Conservation (phyloP, 1,284 basidiomycete genomes). For the Kwoniella shivajii region DNA sequence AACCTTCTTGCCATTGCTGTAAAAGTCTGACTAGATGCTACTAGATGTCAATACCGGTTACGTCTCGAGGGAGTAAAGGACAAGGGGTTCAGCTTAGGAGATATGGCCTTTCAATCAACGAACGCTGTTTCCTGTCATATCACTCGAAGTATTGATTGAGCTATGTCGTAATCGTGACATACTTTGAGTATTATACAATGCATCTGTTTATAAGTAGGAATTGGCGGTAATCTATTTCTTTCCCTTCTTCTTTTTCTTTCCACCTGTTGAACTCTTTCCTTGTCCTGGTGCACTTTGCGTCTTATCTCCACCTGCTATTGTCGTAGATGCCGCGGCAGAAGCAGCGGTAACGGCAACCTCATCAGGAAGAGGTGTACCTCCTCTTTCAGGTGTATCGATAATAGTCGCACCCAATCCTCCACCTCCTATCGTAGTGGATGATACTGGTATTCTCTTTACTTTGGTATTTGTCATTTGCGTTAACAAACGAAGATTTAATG, state of each 20-base stretch:
- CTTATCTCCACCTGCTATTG: not conserved
- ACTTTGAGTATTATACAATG: not conserved
- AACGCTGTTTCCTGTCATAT: too few species aligned
- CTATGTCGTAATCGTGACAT: too few species aligned
- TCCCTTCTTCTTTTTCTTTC: slow-evolving; percentile 46
- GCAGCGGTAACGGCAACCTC: not conserved
- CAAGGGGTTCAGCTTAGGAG: too few species aligned
- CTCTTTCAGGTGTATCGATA: slow-evolving; percentile 16
- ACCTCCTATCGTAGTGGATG: slow-evolving; percentile 3
- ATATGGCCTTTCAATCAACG: too few species aligned
- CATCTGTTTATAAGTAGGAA: too few species aligned
- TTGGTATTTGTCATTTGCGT: slow-evolving; percentile 41
- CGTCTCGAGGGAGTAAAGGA: too few species aligned
- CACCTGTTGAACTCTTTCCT: not conserved
- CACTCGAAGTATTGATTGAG: too few species aligned
- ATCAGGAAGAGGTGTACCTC: slow-evolving; percentile 21
- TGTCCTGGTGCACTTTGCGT: not conserved
- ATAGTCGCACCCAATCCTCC: not conserved
- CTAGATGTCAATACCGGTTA: too few species aligned
- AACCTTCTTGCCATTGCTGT: too few species aligned
- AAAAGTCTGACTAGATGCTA: too few species aligned
- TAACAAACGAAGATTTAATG: slow-evolving; percentile 68
- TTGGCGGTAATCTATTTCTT: slow-evolving; percentile 32
- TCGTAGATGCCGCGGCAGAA: not conserved
- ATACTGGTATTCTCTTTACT: slow-evolving; percentile 11